Evolutionary conservation across 2,329 filamentous ascomycete genomes (phyloP).

Genomic region (Xylaria multiplex): DNA sequence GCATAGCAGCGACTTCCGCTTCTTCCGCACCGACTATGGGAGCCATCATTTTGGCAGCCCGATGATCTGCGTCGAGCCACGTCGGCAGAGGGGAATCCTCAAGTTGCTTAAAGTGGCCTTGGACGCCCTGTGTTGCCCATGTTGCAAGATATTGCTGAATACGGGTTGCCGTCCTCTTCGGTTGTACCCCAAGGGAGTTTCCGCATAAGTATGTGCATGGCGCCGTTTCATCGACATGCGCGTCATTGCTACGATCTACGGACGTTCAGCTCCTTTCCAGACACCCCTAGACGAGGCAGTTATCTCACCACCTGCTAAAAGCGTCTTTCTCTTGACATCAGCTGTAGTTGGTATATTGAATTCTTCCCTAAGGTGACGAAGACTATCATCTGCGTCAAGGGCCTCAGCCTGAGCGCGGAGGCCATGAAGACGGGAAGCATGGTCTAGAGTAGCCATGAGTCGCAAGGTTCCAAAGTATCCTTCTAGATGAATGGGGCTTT

Average conservation of each 20-base stretch:
- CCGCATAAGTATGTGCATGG: conserved; percentile 77
- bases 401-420: conserved; percentile 46
- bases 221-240: conserved; percentile 42
- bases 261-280: conserved; percentile 39
- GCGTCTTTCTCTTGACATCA: conserved; percentile 47
- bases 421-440: conserved; percentile 40
- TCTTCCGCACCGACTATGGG: conserved; percentile 75
- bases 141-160: conserved; percentile 75
- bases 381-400: conserved; percentile 44
- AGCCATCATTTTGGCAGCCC: conserved; percentile 72
- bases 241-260: conserved; percentile 45
- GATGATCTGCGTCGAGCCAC: conserved; percentile 78
- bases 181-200: conserved; percentile 81
- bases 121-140: conserved; percentile 81
- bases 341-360: conserved; percentile 48
- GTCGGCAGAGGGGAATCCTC: conserved; percentile 68
- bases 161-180: conserved; percentile 70
- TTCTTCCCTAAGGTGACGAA: conserved; percentile 46
- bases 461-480: conserved; percentile 2
- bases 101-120: conserved; percentile 76
- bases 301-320: conserved; percentile 42
- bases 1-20: conserved; percentile 81
- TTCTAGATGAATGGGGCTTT: conserved; percentile 6
- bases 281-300: conserved; percentile 34
- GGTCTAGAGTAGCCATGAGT: conserved; percentile 40